Percentiles rank a stretch among this genome's conserved stretches.
These are phyloP conservation scores for Plasmodium falciparum DNA, from an alignment of 169 alveolate species.

Conservation along the genomic window DNA sequence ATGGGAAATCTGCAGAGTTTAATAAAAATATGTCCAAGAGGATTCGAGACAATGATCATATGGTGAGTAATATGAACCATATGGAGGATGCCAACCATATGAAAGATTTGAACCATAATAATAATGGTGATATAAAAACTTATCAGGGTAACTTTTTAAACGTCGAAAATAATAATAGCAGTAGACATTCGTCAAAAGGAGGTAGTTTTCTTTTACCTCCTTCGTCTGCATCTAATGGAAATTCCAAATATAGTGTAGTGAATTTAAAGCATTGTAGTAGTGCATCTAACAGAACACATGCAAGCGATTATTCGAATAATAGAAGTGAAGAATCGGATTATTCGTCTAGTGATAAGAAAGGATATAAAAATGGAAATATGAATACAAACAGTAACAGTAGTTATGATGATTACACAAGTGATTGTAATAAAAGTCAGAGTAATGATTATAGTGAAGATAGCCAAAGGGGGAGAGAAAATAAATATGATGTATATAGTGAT, in stretches of 20 bases:
- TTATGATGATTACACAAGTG: not conserved
- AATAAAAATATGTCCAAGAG: not conserved
- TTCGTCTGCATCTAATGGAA: too few relatives aligned
- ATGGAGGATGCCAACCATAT: not conserved
- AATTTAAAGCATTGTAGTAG: too few relatives aligned
- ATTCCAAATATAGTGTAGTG: too few relatives aligned
- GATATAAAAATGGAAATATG: not conserved
- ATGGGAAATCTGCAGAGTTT: constrained; percentile 15
- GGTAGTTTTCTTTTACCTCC: too few relatives aligned
- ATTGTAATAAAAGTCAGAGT: not conserved
- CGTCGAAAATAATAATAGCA: too few relatives aligned
- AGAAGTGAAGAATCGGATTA: not conserved
- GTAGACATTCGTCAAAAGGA: too few relatives aligned
- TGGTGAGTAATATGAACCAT: not conserved
- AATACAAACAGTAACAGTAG: too few relatives aligned
- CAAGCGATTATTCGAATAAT: not conserved
- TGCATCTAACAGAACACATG: not conserved
- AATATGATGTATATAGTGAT: not conserved
- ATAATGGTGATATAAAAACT: too few relatives aligned
- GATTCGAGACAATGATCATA: not conserved
- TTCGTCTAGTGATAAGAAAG: not conserved
- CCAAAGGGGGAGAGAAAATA: not conserved
- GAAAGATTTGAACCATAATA: too few relatives aligned
- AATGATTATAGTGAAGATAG: not conserved
- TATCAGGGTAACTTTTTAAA: too few relatives aligned